These are phyloP conservation scores for Hericium coralloides DNA, from an alignment of 768 basidiomycete genomes.

Conservation along the genomic window DNA sequence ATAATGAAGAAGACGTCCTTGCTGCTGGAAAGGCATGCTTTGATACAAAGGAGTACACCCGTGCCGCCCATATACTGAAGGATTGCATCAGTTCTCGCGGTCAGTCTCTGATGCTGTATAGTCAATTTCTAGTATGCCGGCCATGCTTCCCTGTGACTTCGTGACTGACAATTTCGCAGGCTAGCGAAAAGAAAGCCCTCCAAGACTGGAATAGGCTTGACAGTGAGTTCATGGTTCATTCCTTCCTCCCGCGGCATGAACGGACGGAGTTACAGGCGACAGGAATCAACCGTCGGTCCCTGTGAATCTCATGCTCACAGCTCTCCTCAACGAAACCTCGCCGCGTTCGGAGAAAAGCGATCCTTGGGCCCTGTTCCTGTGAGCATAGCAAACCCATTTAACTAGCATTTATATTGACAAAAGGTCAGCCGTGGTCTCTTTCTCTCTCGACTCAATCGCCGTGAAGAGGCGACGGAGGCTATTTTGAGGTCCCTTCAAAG, in stretches of 20 bases:
- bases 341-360: conserved; percentile 46
- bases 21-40: conserved; percentile 65
- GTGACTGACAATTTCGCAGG: conserved; percentile 32
- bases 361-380: conserved; percentile 85
- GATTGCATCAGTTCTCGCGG: conserved; percentile 64
- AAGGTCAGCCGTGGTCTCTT: conserved; percentile 69
- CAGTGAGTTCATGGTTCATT: conserved; percentile 34
- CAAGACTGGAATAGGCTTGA: conserved; percentile 81
- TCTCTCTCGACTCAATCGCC: conserved; percentile 65
- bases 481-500: conserved; percentile 47
- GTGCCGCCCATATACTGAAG: conserved; percentile 58
- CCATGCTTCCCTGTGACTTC: conserved; percentile 2
- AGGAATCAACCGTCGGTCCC: conserved; percentile 62
- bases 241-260: background rate
- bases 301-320: conserved; percentile 47
- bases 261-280: conserved; percentile 41
- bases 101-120: conserved; percentile 70
- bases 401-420: background rate
- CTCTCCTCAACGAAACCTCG: conserved; percentile 40
- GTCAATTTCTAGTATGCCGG: conserved; percentile 72
- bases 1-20: conserved; percentile 64
- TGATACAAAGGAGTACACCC: conserved; percentile 67
- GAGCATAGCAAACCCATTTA: conserved; percentile 21
- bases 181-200: conserved; percentile 73
- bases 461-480: conserved; percentile 81